These are phyloP conservation scores for Acacia confusa DNA, from an alignment of 306 rosid genomes.

Conservation along the genomic window DNA sequence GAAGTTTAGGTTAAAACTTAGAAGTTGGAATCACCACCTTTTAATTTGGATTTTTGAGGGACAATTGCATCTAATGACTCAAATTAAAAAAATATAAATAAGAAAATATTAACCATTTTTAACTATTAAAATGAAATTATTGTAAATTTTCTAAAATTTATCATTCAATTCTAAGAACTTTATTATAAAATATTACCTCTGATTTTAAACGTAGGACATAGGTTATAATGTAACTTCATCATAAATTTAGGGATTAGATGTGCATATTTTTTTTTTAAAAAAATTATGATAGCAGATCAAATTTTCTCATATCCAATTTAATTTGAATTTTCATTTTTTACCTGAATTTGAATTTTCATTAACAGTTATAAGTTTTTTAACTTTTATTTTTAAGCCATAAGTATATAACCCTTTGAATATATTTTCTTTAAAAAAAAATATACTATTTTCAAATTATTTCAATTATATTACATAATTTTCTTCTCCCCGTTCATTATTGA, in stretches of 20 bases:
- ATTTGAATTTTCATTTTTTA: neutral
- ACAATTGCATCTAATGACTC: neutral
- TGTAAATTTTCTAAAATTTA: neutral
- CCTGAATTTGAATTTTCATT: neutral
- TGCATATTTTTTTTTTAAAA: no score
- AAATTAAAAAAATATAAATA: neutral
- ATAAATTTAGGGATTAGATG: no score
- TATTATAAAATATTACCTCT: neutral
- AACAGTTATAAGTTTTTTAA: neutral
- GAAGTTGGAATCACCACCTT: constrained; percentile 53
- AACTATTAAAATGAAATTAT: neutral
- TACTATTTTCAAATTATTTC: neutral
- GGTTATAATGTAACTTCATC: no score
- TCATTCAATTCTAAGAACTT: neutral
- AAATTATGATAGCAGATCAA: neutral
- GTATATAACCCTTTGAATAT: neutral
- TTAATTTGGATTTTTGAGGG: neutral
- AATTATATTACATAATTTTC: neutral
- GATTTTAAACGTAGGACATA: no score
- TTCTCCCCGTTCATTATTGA: neutral
- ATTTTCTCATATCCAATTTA: neutral
- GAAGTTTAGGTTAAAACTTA: constrained; percentile 31
- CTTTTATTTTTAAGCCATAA: neutral
- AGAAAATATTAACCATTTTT: neutral
- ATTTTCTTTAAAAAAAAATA: neutral